Evolutionary conservation across 23 red algal species (phyloP).

Genomic region (Gracilaria domingensis): DNA sequence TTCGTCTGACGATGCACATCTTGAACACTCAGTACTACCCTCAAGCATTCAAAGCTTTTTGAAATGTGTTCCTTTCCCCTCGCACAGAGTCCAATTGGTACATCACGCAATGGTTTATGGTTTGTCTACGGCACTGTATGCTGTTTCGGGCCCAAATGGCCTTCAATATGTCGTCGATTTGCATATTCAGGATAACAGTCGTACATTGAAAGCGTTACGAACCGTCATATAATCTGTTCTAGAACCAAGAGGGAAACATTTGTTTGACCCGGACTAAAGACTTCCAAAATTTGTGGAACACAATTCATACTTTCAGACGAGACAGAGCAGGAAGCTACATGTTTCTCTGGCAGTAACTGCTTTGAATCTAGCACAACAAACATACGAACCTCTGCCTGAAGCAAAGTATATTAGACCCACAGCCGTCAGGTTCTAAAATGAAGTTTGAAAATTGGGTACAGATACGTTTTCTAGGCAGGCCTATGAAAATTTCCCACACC

Average conservation of each 20-base stretch:
- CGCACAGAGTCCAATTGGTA: neutral
- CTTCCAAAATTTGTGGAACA: neutral
- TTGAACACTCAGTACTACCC: no score
- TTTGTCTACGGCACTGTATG: neutral
- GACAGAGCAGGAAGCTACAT: neutral
- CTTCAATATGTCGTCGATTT: neutral
- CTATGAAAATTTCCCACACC: neutral
- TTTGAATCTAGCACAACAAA: neutral
- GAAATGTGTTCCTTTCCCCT: no score
- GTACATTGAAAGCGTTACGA: neutral
- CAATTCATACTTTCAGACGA: neutral
- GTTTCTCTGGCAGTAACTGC: neutral
- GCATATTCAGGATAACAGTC: neutral
- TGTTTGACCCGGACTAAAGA: neutral
- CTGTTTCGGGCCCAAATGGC: neutral
- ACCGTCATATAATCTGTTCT: neutral
- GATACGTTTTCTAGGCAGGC: constrained; percentile 23
- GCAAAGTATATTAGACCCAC: neutral
- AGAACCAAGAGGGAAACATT: neutral
- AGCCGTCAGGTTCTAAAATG: constrained; percentile 1
- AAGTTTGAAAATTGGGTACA: constrained; percentile 12
- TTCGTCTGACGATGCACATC: no score
- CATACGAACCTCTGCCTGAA: neutral
- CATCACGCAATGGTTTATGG: neutral
- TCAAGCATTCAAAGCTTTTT: no score